Evolutionary conservation across 345 rosid genomes (phyloP), one percentile per base, ranked within the genome.

Genomic region (Orychophragmus violaceus): DNA sequence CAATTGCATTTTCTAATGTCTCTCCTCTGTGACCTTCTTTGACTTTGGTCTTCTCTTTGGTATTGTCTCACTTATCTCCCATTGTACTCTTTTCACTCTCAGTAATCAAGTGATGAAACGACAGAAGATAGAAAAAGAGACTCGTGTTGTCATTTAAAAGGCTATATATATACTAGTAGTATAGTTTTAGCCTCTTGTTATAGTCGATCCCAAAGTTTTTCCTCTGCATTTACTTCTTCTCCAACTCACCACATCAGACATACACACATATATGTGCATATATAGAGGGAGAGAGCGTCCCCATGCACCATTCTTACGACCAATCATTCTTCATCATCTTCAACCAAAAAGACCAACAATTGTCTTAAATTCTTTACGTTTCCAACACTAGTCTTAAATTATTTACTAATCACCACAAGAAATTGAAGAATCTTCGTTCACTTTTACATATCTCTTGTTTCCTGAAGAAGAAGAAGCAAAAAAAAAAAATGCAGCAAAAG

Each of bases 191-290:
- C 58, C 45, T 49, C 14, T 6, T 46, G n/a, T 41, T 48, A 35
- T 35, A 50, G 59, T 37, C 27, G 59, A 64, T 56, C 56, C 58
- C 50, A 58, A 58, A 33, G 6, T 22, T 17, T 48, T 35, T n/a
- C n/a, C 46, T 59, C 74, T 52, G 21, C 63, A 62, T 70, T 70
- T 70, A 62, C 74, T 70, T 29, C 74, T 63, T 39, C 36, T 70
- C 37, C 46, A 14, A 14, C 61, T 14, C 55, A 37, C 67, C 35
- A 61, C 44, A 69, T 36, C 64, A 58, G 16, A 45, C 18, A n/a
- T 7, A 45, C 13, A 19, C 1, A n/a, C 5, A 21, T 13, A 45
- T 0, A 16, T 9, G 17, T 14, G 8, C 2, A 65, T 5, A n/a
- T 12, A 67, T 14, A 58, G n/a, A 53, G 41, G 28, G 5, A 50